These are phyloP conservation scores for Climacium dendroides DNA, from an alignment of 225 moss, liverwort and hornwort genomes.

Conservation along the genomic window DNA sequence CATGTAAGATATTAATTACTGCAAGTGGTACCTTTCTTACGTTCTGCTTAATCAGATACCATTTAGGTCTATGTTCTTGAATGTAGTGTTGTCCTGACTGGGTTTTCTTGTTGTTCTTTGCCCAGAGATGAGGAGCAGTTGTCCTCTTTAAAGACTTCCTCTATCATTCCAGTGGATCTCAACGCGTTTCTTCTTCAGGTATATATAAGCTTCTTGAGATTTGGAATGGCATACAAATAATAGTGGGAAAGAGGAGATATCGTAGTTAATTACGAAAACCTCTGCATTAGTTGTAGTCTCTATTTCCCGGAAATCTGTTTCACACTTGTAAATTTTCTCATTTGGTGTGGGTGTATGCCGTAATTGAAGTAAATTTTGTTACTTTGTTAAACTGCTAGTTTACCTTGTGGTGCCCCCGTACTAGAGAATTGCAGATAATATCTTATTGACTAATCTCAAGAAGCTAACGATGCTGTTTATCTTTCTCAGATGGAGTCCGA, in stretches of 20 bases:
- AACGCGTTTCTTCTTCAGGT: constrained; percentile 62
- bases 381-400: neutral
- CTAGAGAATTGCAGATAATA: neutral
- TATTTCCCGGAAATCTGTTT: neutral
- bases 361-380: neutral
- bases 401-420: neutral
- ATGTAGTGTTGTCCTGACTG: neutral
- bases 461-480: neutral
- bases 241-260: neutral
- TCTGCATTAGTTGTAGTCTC: neutral
- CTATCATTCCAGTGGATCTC: constrained; percentile 54
- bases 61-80: neutral
- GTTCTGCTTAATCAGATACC: neutral
- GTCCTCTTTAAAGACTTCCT: constrained; percentile 43
- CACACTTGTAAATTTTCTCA: neutral
- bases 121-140: constrained; percentile 27
- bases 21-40: neutral
- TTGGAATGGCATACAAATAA: neutral
- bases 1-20: neutral
- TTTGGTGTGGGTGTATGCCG: neutral
- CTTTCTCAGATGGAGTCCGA: constrained; percentile 52
- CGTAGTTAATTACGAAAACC: neutral
- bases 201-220: neutral
- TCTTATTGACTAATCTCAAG: neutral
- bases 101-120: neutral